Percentiles rank a stretch among this genome's conserved stretches.
Evolutionary conservation across 768 basidiomycete species (phyloP).

Genomic region (Mycena leptocephala): DNA sequence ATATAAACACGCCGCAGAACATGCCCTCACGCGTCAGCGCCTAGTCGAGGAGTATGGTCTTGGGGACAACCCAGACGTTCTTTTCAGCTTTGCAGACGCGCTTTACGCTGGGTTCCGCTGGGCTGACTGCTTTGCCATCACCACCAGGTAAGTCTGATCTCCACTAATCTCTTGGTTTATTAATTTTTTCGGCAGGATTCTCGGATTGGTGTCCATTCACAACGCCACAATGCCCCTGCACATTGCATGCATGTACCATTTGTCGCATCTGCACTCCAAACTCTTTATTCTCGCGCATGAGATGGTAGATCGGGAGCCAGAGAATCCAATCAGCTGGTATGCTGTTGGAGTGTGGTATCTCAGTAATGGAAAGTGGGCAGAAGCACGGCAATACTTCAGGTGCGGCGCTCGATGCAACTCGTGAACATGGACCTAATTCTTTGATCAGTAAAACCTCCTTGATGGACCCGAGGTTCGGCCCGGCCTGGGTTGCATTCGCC

Average conservation of each 20-base stretch:
- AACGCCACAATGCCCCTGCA: constrained; percentile 93
- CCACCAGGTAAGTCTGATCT: constrained; percentile 70
- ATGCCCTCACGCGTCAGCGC: constrained; percentile 83
- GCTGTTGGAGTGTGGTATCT: constrained; percentile 99
- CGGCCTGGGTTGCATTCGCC: constrained; percentile 98
- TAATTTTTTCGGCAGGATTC: constrained; percentile 71
- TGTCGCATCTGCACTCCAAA: constrained; percentile 91
- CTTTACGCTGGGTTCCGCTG: constrained; percentile 91
- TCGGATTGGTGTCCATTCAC: constrained; percentile 89
- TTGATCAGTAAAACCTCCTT: constrained; percentile 89
- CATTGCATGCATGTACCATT: constrained; percentile 98
- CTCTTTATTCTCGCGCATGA: constrained; percentile 98
- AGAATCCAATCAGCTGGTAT: constrained; percentile 96
- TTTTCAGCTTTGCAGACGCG: constrained; percentile 93
- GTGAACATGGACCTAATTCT: constrained; percentile 17
- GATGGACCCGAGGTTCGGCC: constrained; percentile 96
- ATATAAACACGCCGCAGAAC: constrained; percentile 88
- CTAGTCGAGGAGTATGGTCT: constrained; percentile 89
- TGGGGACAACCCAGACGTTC: constrained; percentile 92
- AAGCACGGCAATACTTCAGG: constrained; percentile 97
- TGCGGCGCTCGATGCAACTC: constrained; percentile 48
- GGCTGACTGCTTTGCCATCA: constrained; percentile 95
- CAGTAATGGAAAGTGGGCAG: constrained; percentile 87
- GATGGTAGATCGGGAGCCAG: constrained; percentile 94
- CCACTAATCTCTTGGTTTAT: background rate